Conservation (phyloP, 2,329 filamentous ascomycete genomes). For the Phaeosphaeria sp. region DNA sequence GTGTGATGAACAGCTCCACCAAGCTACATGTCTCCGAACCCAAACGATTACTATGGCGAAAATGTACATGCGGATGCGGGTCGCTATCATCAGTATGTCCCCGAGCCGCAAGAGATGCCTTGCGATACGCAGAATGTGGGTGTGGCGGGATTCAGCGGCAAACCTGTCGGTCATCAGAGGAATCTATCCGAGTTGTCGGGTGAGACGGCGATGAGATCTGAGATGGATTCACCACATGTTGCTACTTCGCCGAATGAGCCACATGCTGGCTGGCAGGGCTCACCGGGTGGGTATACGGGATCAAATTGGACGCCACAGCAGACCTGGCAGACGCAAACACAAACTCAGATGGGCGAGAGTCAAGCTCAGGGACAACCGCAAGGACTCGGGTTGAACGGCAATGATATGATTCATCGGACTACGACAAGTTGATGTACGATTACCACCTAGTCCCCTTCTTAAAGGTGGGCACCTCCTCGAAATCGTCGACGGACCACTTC, state of each 20-base stretch:
- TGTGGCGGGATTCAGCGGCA: neutral
- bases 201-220: conserved; percentile 7
- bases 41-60: conserved; percentile 7
- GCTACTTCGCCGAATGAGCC: neutral
- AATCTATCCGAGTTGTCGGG: conserved; percentile 12
- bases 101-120: conserved; percentile 18
- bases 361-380: neutral
- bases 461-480: conserved; percentile 43
- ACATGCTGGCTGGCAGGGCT: neutral
- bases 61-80: neutral
- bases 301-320: conserved; percentile 4
- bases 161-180: conserved; percentile 2
- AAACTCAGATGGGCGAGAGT: too few species aligned
- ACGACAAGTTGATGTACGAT: neutral
- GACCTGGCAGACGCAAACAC: conserved; percentile 3
- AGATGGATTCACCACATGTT: conserved; percentile 9
- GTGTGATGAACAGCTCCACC: conserved; percentile 13
- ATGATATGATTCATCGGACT: neutral
- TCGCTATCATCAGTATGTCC: conserved; percentile 4
- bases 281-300: neutral
- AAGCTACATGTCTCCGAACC: conserved; percentile 8
- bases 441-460: conserved; percentile 41
- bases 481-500: conserved; percentile 40
- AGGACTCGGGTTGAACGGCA: neutral
- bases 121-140: neutral